Evolutionary conservation across 2,329 filamentous ascomycete genomes (phyloP).

Genomic region (Colletotrichum zoysiae): DNA sequence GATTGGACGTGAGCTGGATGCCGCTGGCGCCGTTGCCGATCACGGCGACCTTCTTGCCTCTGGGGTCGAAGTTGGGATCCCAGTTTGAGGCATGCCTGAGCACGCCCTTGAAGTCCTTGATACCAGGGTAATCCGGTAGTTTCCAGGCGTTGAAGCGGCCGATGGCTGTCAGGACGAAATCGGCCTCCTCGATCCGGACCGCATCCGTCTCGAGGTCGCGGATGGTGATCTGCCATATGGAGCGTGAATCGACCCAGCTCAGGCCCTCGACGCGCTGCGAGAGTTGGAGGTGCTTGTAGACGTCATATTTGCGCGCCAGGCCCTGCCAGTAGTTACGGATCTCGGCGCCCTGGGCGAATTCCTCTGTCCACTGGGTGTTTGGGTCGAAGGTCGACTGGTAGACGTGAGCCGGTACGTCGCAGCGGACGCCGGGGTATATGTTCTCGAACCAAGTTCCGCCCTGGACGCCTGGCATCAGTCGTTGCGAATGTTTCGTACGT

Average conservation of each 20-base stretch:
- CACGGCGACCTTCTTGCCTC: slow-evolving; percentile 65
- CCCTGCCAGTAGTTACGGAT: slow-evolving; percentile 76
- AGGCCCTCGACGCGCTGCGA: slow-evolving; percentile 67
- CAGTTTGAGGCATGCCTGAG: slow-evolving; percentile 73
- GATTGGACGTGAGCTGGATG: slow-evolving; percentile 67
- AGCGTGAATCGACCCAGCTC: slow-evolving; percentile 65
- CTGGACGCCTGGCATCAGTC: slow-evolving; percentile 44
- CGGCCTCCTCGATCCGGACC: slow-evolving; percentile 61
- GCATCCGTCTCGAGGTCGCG: slow-evolving; percentile 55
- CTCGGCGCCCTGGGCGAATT: slow-evolving; percentile 75
- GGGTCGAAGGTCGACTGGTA: slow-evolving; percentile 78
- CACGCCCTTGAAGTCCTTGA: slow-evolving; percentile 65
- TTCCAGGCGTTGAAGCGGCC: slow-evolving; percentile 76
- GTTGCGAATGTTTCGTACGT: background rate
- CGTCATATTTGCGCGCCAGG: slow-evolving; percentile 72
- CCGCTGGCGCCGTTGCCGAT: slow-evolving; percentile 75
- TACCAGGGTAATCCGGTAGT: slow-evolving; percentile 71
- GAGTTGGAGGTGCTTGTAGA: slow-evolving; percentile 70
- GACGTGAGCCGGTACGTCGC: slow-evolving; percentile 76
- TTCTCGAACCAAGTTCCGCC: slow-evolving; percentile 69
- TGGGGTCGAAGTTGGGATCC: slow-evolving; percentile 63
- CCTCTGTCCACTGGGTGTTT: slow-evolving; percentile 76
- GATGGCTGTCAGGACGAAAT: slow-evolving; percentile 73
- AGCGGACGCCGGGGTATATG: slow-evolving; percentile 73
- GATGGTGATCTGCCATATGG: slow-evolving; percentile 68